Base-by-base conservation (phyloP, 805 yeast species). In the Myxozyma vanderwaltii region DNA sequence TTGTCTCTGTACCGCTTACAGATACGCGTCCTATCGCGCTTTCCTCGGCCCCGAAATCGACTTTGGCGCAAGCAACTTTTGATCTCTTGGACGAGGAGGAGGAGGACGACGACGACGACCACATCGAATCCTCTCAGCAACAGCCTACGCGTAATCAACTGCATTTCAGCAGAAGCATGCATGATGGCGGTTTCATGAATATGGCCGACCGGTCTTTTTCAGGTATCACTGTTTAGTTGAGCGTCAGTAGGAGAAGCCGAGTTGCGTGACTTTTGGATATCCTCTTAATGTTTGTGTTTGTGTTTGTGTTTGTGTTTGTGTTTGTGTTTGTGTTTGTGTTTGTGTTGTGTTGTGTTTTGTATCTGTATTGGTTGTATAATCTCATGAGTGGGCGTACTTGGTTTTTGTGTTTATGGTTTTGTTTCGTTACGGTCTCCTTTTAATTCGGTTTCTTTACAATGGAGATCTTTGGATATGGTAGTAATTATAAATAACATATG, bases 1-100 rank as follows among this genome's bases (percentile, higher is more conserved):
- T 59, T 39, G 63, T 59, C 15, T 59, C 63, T 3, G 63, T 59
- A 13, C 63, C 63, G 40, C 24, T 59, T 29, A 38, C 46, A 19
- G 53, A 54, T 6, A 50, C 63, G 26, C n/a, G 35, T 3, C 33
- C 44, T 6, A 15, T 27, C 1, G 10, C 52, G 15, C 44, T 33
- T n/a, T 12, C 43, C 43, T n/a, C 19, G 43, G 21, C 13, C 43
- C 43, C 43, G 43, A n/a, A 38, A 13, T n/a, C 17, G 5, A 17
- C n/a, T n/a, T n/a, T n/a, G n/a, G n/a, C n/a, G n/a, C n/a, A n/a
- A n/a, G 43, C 21, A 2, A 7, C 15, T n/a, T 38, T 38, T 19
- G 43, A 38, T 38, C 4, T 38, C 10, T 15, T n/a, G 10, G 43
- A 21, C 43, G 43, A 38, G 10, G 43, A 38, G 10, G 43, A 21